Evolutionary conservation across 768 basidiomycete genomes (phyloP), one percentile per base, ranked within the genome.

Genomic region (Jaapia argillacea): DNA sequence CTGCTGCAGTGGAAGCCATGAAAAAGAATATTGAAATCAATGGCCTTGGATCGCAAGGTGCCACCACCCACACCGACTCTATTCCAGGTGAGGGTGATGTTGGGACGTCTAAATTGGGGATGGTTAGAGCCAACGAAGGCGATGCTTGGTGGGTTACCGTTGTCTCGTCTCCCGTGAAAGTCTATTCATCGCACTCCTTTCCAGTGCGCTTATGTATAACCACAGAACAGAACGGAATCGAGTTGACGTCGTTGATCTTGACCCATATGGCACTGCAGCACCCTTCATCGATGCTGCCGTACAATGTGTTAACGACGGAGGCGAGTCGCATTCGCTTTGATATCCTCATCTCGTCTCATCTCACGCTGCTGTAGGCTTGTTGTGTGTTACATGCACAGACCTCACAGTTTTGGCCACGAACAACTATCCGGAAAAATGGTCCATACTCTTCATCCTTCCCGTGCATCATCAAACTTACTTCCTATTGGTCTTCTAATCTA

Each of bases 351-450:
- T 12, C 3, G 13, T 5, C 21, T 43, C 18, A 43, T 12, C 10
- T 20, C 24, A 6, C 21, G 3, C 35, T 23, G 38, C 20, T 21
- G 31, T 37, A 92, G 92, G 94, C 41, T 64, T 99, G 24, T 69
- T 99, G 1, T 92, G 89, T 53, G 82, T 99, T 28, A 99, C 96
- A 21, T 98, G 96, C 63, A 99, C 96, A 1, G 96, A 99, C 59
- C 69, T 96, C 47, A 77, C 91, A 5, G 92, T 99, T 6, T 71
- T 98, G 20, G 96, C 93, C 0, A 92, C 91, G 2, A 80, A 75
- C 7, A 97, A 97, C 58, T 96, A 86, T 59, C 84, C 93, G 3
- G 96, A 99, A 60, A 99, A 99, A 77, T 92, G 90, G 94, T 90
- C 52, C 47, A 66, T 51, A 45, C 25, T n/a, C n/a, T n/a, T n/a